A percentile compares a stretch with the other conserved stretches of the same genome.
phyloP scores from a whole-genome alignment of 2,329 filamentous ascomycete species.

The Hypocrella siamensis region DNA sequence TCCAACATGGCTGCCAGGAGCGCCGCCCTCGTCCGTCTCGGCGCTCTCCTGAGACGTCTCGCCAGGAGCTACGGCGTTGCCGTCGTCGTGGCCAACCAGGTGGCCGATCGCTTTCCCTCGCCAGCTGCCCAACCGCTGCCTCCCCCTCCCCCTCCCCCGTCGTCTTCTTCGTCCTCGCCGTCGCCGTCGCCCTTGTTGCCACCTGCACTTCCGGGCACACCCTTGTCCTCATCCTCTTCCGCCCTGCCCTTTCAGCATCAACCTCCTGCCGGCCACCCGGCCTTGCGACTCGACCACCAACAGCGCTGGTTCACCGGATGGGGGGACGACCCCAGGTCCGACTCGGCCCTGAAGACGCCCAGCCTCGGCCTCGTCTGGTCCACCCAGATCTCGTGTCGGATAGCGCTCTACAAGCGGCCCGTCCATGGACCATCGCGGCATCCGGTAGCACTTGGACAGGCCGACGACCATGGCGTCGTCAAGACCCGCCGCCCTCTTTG shows the following conservation, averaged over 20 bases:
- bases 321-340: slow-evolving; percentile 50
- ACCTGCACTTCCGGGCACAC: too few species aligned
- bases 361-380: slow-evolving; percentile 82
- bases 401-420: slow-evolving; percentile 64
- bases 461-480: slow-evolving; percentile 24
- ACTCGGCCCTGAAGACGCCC: slow-evolving; percentile 56
- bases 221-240: neutral
- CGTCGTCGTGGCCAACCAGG: slow-evolving; percentile 88
- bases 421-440: slow-evolving; percentile 25
- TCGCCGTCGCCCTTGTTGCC: too few species aligned
- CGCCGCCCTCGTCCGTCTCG: slow-evolving; percentile 60
- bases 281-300: slow-evolving; percentile 70
- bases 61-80: slow-evolving; percentile 63
- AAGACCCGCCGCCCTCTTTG: slow-evolving; percentile 32
- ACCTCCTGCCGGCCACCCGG: too few species aligned
- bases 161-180: slow-evolving; percentile 15
- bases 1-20: slow-evolving; percentile 60
- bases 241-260: too few species aligned
- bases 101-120: slow-evolving; percentile 64
- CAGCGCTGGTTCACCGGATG: slow-evolving; percentile 92
- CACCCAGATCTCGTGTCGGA: slow-evolving; percentile 69
- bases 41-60: slow-evolving; percentile 58
- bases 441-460: slow-evolving; percentile 18
- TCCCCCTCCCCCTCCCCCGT: slow-evolving; percentile 21
- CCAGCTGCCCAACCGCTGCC: slow-evolving; percentile 4